Evolutionary conservation across 805 yeast genomes (phyloP), one percentile per base, ranked within the genome.

Genomic region (Cyberlindnera mississippiensis): DNA sequence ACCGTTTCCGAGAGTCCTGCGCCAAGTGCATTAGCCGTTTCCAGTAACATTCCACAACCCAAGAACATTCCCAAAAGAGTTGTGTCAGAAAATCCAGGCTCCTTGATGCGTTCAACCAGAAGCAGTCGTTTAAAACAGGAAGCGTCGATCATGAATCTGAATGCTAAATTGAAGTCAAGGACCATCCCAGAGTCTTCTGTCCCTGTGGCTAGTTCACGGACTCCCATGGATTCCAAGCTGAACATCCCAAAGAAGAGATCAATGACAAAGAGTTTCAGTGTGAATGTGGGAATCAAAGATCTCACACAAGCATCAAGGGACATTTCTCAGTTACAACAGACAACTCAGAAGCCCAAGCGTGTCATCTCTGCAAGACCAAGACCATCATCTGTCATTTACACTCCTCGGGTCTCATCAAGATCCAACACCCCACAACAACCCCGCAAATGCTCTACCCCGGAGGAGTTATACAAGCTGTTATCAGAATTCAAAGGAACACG

Each of bases 71-170:
- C 42, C 9, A 44, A 43, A 24, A 41, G 52, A 33, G 35, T 35
- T 12, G 40, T 40, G 6, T 50, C 56, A 12, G 53, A 48, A 14
- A 30, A 41, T n/a, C 41, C 43, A 8, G 37, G 41, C 4, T 19
- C 31, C 6, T 12, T 38, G 7, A 19, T 34, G 10, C 49, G 49
- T 24, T 44, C 53, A 2, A 55, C 56, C 3, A 36, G 51, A 35
- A 43, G 49, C n/a, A 50, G 54, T 30, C 43, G 48, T 13, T 20
- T 53, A 17, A 55, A 48, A 34, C 51, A 53, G 6, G 55, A 53
- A 8, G 29, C 43, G 3, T 48, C 56, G 2, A 30, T 41, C 7
- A 29, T 34, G 40, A 49, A 45, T 26, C 33, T 42, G 7, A 44
- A 40, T 20, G 4, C 45, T 3, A 46, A 38, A 28, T 14, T 37